Evolutionary conservation across 768 basidiomycete species (phyloP), one percentile per base, ranked within the genome.

Genomic region (Mycena venus): DNA sequence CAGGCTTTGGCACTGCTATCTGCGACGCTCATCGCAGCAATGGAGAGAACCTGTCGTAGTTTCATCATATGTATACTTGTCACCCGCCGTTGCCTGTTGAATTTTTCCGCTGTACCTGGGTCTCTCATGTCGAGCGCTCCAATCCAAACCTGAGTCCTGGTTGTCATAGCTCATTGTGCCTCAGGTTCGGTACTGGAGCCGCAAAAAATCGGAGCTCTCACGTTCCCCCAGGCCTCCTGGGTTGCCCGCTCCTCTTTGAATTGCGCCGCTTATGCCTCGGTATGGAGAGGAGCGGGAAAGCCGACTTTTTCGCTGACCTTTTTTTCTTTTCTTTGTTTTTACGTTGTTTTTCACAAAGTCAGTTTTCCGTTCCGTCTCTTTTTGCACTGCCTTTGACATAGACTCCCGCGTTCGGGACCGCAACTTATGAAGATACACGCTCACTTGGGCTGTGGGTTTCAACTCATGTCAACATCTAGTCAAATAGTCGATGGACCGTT

Each of bases 381-480:
- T 55, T 21, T 42, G 31, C 58, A 68, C 58, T 11, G 67, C 17
- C n/a, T 23, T 38, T 31, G 58, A 38, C n/a, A 5, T n/a, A 21
- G 12, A 31, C 32, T 58, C 42, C 31, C 31, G 47, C 27, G 58
- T 55, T 55, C 70, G 53, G 36, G 5, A 34, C 58, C 68, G 47
- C 15, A 60, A 12, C 10, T 55, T 36, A 40, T 9, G 10, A n/a
- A n/a, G n/a, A n/a, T n/a, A n/a, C n/a, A n/a, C n/a, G n/a, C n/a
- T 56, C n/a, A 19, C n/a, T 29, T 36, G 23, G 51, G 69, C 55
- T 64, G 61, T 64, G 55, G 17, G 47, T 62, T 53, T 38, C 47
- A 34, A 53, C 31, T 53, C 49, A 56, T 49, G 44, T 61, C 55
- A 40, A 60, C 68, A 69, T 62, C 21, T 36, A 38, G 59, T 51